Evolutionary conservation across 805 yeast genomes (phyloP).

Genomic region (Pichia rugopelliculosa): DNA sequence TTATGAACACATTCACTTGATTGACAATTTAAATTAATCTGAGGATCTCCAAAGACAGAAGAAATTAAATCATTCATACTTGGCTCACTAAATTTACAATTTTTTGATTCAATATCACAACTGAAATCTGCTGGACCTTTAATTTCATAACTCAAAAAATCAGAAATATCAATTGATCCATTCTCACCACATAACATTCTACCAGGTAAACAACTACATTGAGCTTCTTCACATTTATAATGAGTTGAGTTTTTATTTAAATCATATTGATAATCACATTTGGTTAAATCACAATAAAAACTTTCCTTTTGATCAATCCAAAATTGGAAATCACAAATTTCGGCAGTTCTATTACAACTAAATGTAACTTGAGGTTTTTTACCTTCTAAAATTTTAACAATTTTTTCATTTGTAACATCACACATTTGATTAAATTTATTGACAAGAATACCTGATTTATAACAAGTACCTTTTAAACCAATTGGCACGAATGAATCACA

Average conservation of each 20-base stretch:
- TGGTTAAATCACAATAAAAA: slow-evolving; percentile 75
- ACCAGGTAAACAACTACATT: slow-evolving; percentile 89
- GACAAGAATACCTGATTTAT: slow-evolving; percentile 75
- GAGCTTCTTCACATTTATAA: slow-evolving; percentile 67
- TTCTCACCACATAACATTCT: slow-evolving; percentile 89
- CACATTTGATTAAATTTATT: slow-evolving; percentile 84
- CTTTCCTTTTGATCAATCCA: slow-evolving; percentile 92
- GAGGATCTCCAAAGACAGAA: slow-evolving; percentile 92
- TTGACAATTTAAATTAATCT: slow-evolving; percentile 69
- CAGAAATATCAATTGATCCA: slow-evolving; percentile 92
- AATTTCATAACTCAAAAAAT: slow-evolving; percentile 83
- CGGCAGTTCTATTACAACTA: slow-evolving; percentile 65
- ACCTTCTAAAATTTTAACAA: slow-evolving; percentile 71
- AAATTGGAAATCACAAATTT: slow-evolving; percentile 80
- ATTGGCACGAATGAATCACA: slow-evolving; percentile 89
- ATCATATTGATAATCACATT: slow-evolving; percentile 68
- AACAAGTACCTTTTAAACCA: slow-evolving; percentile 77
- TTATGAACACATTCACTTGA: slow-evolving; percentile 91
- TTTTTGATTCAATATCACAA: slow-evolving; percentile 56
- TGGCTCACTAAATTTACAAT: slow-evolving; percentile 86
- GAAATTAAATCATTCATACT: slow-evolving; percentile 89
- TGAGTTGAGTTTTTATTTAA: slow-evolving; percentile 56
- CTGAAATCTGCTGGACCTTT: slow-evolving; percentile 88
- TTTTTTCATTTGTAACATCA: slow-evolving; percentile 86
- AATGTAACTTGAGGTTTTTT: slow-evolving; percentile 87